phyloP scores from a whole-genome alignment of 805 yeast species.

The Ogataea paraovalis region DNA sequence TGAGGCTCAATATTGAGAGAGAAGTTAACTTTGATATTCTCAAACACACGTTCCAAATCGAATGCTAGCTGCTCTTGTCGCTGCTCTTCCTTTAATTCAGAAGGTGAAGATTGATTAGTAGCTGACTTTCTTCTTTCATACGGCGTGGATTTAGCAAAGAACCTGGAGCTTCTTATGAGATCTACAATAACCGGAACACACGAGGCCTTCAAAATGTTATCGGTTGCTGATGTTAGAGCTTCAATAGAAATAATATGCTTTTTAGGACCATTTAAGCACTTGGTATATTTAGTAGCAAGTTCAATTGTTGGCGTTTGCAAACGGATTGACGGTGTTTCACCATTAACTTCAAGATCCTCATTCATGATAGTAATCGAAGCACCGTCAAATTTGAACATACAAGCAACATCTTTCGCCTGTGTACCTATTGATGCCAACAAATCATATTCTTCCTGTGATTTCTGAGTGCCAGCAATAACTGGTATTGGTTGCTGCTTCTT shows the following conservation, averaged over 20 bases:
- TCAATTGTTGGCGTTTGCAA: constrained; percentile 74
- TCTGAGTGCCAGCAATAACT: background rate
- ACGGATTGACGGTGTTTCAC: constrained; percentile 47
- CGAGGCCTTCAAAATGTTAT: constrained; percentile 62
- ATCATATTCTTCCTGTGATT: constrained; percentile 16
- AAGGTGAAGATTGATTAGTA: background rate
- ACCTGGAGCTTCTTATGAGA: constrained; percentile 46
- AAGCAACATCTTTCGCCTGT: constrained; percentile 38
- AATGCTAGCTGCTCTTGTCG: constrained; percentile 12
- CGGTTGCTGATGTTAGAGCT: constrained; percentile 61
- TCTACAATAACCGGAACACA: constrained; percentile 78
- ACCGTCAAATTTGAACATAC: constrained; percentile 61
- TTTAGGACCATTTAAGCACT: constrained; percentile 31
- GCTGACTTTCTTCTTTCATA: constrained; percentile 6
- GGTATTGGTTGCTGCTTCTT: background rate
- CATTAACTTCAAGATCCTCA: constrained; percentile 38
- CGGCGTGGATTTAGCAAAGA: constrained; percentile 36
- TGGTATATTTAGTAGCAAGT: constrained; percentile 51
- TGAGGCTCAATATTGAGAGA: constrained; percentile 70
- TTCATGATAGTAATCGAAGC: constrained; percentile 53
- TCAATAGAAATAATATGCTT: constrained; percentile 49
- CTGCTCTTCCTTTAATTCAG: constrained; percentile 1
- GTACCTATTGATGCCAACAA: constrained; percentile 14
- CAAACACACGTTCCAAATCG: constrained; percentile 44
- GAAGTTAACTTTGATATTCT: constrained; percentile 56